These are phyloP conservation scores for Metschnikowia vanudenii DNA, from an alignment of 805 yeast species.

Conservation along the genomic window DNA sequence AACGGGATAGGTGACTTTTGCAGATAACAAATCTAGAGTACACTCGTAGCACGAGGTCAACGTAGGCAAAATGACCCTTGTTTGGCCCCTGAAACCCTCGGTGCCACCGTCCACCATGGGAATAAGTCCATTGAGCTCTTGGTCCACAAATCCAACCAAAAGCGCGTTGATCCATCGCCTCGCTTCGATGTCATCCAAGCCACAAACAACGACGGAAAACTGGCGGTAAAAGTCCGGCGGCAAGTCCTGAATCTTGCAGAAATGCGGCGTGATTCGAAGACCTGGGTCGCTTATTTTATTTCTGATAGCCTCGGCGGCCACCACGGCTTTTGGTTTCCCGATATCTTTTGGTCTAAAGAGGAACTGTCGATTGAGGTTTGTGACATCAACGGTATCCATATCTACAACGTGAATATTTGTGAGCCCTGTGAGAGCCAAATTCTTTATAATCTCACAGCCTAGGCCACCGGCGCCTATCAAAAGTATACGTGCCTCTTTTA, in stretches of 20 bases:
- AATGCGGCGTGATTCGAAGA: conserved; percentile 55
- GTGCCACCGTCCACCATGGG: conserved; percentile 90
- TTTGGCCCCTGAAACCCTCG: conserved; percentile 91
- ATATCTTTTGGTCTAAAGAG: conserved; percentile 60
- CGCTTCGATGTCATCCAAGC: conserved; percentile 86
- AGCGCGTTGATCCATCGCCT: conserved; percentile 82
- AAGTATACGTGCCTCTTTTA: conserved; percentile 27
- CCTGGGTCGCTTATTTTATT: conserved; percentile 38
- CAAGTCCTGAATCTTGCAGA: conserved; percentile 59
- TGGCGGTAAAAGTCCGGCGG: conserved; percentile 59
- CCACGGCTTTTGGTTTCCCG: conserved; percentile 64
- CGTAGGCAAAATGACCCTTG: conserved; percentile 82
- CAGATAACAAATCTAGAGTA: conserved; percentile 70
- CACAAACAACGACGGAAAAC: conserved; percentile 77
- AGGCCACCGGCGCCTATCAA: conserved; percentile 82
- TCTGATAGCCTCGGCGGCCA: conserved; percentile 59
- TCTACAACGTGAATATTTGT: conserved; percentile 65
- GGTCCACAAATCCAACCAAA: conserved; percentile 60
- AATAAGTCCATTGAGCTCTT: conserved; percentile 33
- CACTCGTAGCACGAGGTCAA: conserved; percentile 92
- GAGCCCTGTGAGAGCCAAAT: conserved; percentile 70
- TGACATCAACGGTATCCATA: conserved; percentile 80
- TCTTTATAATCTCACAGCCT: conserved; percentile 78
- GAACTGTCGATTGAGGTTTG: conserved; percentile 75
- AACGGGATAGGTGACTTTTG: conserved; percentile 71